Evolutionary conservation across 805 yeast genomes (phyloP), one percentile per base, ranked within the genome.

Genomic region (Torulaspora maleeae): DNA sequence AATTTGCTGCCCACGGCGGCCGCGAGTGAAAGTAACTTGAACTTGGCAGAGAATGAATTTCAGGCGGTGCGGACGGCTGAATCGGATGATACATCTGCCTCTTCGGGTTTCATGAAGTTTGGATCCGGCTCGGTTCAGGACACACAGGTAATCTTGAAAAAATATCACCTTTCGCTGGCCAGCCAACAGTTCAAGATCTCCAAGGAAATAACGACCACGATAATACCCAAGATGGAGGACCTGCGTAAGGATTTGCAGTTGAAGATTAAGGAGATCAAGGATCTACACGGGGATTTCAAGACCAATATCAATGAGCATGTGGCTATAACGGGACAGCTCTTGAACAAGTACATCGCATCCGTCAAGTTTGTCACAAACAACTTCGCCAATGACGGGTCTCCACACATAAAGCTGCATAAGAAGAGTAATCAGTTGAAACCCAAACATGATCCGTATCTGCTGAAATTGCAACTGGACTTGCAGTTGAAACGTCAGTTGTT

Each of bases 101-200:
- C 67, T 1, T 63, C 68, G 3, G 79, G 71, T 59, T 88, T 87
- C 54, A 69, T 83, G 57, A 86, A 88, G 4, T 73, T 80, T 41
- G 95, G 95, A 34, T 77, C 77, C 42, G 83, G 83, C 9, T 84
- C 93, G 10, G 75, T 88, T 49, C 87, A 83, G 58, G 95, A 86
- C 63, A 70, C 86, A 27, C 91, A 91, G 35, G 78, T 81, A 3
- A 69, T 80, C 19, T 65, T 87, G 51, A 69, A 84, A 78, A 62
- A 81, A 70, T 74, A 83, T 60, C 86, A 82, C 61, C 69, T 79
- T 12, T 72, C 78, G 24, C 65, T 80, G 29, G 80, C 83, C 0
- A 64, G 71, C 17, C 73, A 77, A 69, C 81, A 83, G 13, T 71
- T 76, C 39, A 67, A 73, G 32, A 68, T 79, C 4, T 71, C 79